Conservation (phyloP, 768 basidiomycete genomes). For the Leccinum pellstonianum region DNA sequence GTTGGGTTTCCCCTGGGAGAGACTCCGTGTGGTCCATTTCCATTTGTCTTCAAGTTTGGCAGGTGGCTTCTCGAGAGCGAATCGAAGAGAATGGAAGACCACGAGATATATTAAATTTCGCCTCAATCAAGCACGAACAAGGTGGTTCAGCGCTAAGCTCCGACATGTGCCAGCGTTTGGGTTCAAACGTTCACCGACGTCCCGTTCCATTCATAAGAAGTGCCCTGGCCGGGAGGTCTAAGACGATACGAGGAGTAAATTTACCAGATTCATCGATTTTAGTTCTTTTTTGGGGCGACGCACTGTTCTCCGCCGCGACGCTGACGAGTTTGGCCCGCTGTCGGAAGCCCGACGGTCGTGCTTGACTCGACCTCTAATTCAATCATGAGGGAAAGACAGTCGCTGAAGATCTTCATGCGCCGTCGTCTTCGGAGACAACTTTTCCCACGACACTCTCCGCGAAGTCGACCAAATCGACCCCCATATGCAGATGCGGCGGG, state of each 20-base stretch:
- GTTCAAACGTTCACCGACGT: neutral
- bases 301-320: neutral
- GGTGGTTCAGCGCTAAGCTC: neutral
- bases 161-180: neutral
- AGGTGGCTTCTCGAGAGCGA: slow-evolving; percentile 8
- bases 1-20: slow-evolving; percentile 1
- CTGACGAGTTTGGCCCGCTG: neutral
- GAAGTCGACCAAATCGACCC: slow-evolving; percentile 5
- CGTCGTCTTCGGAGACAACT: slow-evolving; percentile 17
- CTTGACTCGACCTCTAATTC: slow-evolving; percentile 1
- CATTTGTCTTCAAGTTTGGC: slow-evolving; percentile 7
- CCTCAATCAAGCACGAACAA: neutral
- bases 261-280: slow-evolving; percentile 12
- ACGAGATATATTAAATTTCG: neutral
- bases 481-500: neutral
- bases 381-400: slow-evolving; percentile 3
- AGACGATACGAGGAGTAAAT: neutral
- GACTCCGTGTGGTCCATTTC: slow-evolving; percentile 7
- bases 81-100: slow-evolving; percentile 9
- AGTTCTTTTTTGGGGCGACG: slow-evolving; percentile 6
- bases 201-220: slow-evolving; percentile 4
- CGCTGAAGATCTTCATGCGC: neutral
- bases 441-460: slow-evolving; percentile 12
- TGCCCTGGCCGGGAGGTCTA: neutral
- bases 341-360: slow-evolving; percentile 4